Base-by-base conservation (phyloP, 2,329 filamentous ascomycete genomes). In the Diplodia mutila region DNA sequence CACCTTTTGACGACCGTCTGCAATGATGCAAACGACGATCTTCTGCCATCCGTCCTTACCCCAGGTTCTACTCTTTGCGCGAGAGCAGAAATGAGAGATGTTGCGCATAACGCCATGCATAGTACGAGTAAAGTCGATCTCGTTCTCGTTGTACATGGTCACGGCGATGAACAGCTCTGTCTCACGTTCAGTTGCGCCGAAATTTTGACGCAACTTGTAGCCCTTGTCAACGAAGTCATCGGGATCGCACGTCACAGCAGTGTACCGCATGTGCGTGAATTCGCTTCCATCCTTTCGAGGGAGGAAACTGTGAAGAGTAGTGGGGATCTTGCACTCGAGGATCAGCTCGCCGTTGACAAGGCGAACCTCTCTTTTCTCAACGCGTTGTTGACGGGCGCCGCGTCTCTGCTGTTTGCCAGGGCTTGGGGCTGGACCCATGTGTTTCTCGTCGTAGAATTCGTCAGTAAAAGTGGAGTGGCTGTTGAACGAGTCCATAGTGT, bases 101-200 rank as follows among this genome's bases (percentile, higher is more conserved):
- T 99, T 99, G 79, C 96, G 93, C 92, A 99, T 97, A 67, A 99
- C 92, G 66, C 94, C 95, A 78, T 98, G 93, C 94, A 99, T 98
- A 0, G 95, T 99, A 55, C 95, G 89, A 7, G 95, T 97, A 74
- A 99, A 99, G 76, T 93, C 89, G 73, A 97, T 92, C 77, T 98
- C 95, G 80, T 97, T 92, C 80, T 99, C 95, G 80, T 99, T 99
- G 83, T 97, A 98, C 95, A 98, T 98, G 73, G 95, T 99, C 69
- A 99, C 85, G 77, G 94, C 97, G 74, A 99, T 97, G 78, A 98
- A 95, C 8, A 99, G 83, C 80, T 99, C 95, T 0, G 94, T 98
- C 79, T 98, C 94, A 70, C 95, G 89, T 32, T 89, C 84, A 0
- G 92, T 97, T 67, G 84, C 86, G 54, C 93, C 93, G 69, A 97